Conservation (phyloP, 495 filamentous ascomycete species). For the Lasiosphaeris hirsuta region DNA sequence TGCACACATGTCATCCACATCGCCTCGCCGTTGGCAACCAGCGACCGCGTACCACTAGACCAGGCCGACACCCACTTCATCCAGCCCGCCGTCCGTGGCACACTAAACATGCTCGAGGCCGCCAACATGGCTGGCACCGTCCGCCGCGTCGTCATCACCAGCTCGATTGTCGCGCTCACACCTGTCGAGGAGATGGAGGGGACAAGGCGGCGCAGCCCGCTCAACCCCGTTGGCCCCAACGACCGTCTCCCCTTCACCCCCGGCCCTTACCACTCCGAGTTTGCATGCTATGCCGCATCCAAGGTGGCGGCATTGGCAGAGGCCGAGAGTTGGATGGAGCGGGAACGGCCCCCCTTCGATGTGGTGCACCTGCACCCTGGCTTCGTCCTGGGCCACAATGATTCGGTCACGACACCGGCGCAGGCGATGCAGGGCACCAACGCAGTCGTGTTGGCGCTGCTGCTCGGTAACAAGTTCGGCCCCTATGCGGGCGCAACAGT, state of each 20-base stretch:
- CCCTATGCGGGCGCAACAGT: slow-evolving; percentile 34
- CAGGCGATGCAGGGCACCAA: slow-evolving; percentile 38
- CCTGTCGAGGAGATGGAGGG: slow-evolving; percentile 26
- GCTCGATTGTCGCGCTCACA: slow-evolving; percentile 38
- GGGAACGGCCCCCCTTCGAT: slow-evolving; percentile 42
- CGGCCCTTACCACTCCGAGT: slow-evolving; percentile 37
- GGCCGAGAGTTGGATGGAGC: slow-evolving; percentile 40
- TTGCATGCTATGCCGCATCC: slow-evolving; percentile 38
- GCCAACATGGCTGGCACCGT: slow-evolving; percentile 59
- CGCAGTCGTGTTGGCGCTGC: slow-evolving; percentile 32
- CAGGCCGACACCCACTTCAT: slow-evolving; percentile 61
- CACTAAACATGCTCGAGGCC: slow-evolving; percentile 67
- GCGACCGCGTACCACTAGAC: slow-evolving; percentile 38
- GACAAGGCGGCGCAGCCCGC: slow-evolving; percentile 6
- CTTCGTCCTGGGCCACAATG: slow-evolving; percentile 44
- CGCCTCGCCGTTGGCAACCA: slow-evolving; percentile 53
- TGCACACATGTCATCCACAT: slow-evolving; percentile 51
- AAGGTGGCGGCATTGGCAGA: slow-evolving; percentile 42
- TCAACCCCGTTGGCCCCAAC: slow-evolving; percentile 18
- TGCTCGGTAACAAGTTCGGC: slow-evolving; percentile 32
- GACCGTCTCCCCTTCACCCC: slow-evolving; percentile 27
- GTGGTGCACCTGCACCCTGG: slow-evolving; percentile 46
- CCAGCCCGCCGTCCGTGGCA: slow-evolving; percentile 70
- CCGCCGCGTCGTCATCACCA: slow-evolving; percentile 60
- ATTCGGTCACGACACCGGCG: slow-evolving; percentile 32